Evolutionary conservation across 2,329 filamentous ascomycete species (phyloP).

Genomic region (Aspergillus aculeatinus): DNA sequence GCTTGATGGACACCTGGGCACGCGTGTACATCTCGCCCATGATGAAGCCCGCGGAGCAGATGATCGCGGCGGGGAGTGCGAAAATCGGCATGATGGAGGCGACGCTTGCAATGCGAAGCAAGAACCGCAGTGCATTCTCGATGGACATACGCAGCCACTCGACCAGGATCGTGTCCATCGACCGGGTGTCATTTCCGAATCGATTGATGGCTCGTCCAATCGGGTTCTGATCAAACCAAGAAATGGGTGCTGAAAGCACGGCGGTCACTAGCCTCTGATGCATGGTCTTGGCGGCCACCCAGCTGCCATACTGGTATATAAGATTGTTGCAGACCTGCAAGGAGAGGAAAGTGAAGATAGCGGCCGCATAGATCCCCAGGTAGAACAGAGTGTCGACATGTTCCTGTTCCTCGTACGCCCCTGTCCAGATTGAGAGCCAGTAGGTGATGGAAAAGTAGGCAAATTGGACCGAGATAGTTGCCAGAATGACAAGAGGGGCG

Average conservation of each 20-base stretch:
- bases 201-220: conserved; percentile 49
- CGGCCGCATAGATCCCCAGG: conserved; percentile 52
- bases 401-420: conserved; percentile 21
- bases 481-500: conserved; percentile 19
- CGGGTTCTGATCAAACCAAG: conserved; percentile 58
- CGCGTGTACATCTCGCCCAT: conserved; percentile 55
- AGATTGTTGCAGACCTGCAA: conserved; percentile 26
- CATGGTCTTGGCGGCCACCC: conserved; percentile 55
- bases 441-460: conserved; percentile 30
- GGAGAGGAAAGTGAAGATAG: conserved; percentile 40
- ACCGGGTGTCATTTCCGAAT: conserved; percentile 59
- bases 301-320: conserved; percentile 56
- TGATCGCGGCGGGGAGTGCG: conserved; percentile 48
- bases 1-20: conserved; percentile 50
- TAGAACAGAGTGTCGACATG: conserved; percentile 44
- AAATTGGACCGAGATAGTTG: conserved; percentile 24
- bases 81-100: conserved; percentile 56
- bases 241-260: conserved; percentile 55
- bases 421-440: conserved; percentile 33
- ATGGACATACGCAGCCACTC: conserved; percentile 43
- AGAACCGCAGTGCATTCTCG: conserved; percentile 40
- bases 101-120: conserved; percentile 51
- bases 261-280: conserved; percentile 55
- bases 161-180: conserved; percentile 52
- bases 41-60: conserved; percentile 48